Conservation (phyloP, 2,329 filamentous ascomycete genomes). For the Lecanicillium sp. region DNA sequence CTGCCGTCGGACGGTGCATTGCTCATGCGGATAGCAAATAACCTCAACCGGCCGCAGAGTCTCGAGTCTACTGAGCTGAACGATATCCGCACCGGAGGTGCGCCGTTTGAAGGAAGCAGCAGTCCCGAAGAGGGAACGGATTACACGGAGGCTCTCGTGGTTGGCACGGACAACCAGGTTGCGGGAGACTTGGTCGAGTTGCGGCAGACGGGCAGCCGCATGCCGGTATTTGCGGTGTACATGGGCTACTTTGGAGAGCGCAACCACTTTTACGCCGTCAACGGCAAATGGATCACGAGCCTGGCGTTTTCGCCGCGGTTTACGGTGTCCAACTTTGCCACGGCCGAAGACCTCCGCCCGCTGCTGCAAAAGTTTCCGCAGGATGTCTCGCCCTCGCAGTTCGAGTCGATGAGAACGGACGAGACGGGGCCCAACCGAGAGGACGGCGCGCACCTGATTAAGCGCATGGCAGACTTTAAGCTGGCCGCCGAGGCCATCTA, state of each 20-base stretch:
- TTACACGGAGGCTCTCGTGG: not conserved
- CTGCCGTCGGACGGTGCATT: constrained; percentile 10
- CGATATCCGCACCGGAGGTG: no score
- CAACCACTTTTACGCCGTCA: constrained; percentile 47
- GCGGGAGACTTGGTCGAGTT: constrained; percentile 20
- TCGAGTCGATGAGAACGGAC: constrained; percentile 21
- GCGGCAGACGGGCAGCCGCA: constrained; percentile 28
- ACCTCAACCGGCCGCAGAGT: constrained; percentile 16
- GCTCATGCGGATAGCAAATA: constrained; percentile 18
- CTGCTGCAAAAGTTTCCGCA: constrained; percentile 22
- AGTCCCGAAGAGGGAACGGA: no score
- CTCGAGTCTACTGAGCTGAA: not conserved
- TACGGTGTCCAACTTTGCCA: constrained; percentile 39
- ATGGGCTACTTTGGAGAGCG: constrained; percentile 42
- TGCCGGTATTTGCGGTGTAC: constrained; percentile 43
- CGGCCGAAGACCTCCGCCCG: constrained; percentile 31
- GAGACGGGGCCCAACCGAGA: constrained; percentile 36
- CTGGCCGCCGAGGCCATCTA: constrained; percentile 34
- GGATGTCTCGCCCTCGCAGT: constrained; percentile 19
- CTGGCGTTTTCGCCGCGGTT: constrained; percentile 38
- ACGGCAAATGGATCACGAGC: constrained; percentile 41
- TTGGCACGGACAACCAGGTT: constrained; percentile 5
- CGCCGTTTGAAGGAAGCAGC: no score
- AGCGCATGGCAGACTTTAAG: constrained; percentile 40
- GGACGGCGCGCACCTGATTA: constrained; percentile 34